Evolutionary conservation across 495 filamentous ascomycete genomes (phyloP).

Genomic region (Penicillium turbatum): DNA sequence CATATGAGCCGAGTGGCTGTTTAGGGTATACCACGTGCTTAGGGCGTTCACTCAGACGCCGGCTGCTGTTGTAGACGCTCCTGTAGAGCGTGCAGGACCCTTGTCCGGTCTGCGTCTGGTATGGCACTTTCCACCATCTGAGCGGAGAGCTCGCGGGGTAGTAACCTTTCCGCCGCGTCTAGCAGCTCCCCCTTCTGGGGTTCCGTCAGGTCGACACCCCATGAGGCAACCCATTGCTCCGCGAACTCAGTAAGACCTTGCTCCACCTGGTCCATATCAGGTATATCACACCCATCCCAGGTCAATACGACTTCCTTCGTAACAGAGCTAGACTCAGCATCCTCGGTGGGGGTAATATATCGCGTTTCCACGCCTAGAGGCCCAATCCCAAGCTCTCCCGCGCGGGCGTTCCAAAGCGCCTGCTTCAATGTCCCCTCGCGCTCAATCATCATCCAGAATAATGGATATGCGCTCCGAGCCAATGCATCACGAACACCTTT

Average conservation of each 20-base stretch:
- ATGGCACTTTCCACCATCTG: slow-evolving; percentile 13
- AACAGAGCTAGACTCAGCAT: slow-evolving; percentile 11
- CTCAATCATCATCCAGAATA: slow-evolving; percentile 55
- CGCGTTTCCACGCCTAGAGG: slow-evolving; percentile 57
- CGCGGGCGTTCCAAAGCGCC: slow-evolving; percentile 46
- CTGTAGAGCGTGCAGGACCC: slow-evolving; percentile 21
- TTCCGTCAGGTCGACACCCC: slow-evolving; percentile 21
- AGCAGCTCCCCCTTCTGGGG: slow-evolving; percentile 26
- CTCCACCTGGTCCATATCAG: slow-evolving; percentile 39
- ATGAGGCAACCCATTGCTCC: slow-evolving; percentile 32
- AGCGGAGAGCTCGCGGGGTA: slow-evolving; percentile 23
- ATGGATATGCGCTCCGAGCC: slow-evolving; percentile 58
- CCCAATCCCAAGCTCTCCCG: slow-evolving; percentile 59
- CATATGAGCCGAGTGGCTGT: background rate
- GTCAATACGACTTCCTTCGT: slow-evolving; percentile 46
- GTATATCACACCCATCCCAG: slow-evolving; percentile 53
- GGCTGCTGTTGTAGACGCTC: background rate
- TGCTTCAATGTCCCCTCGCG: slow-evolving; percentile 36
- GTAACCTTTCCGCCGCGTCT: slow-evolving; percentile 30
- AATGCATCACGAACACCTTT: slow-evolving; percentile 63
- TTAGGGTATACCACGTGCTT: background rate
- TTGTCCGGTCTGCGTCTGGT: slow-evolving; percentile 22
- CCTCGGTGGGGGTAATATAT: slow-evolving; percentile 31
- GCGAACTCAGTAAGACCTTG: slow-evolving; percentile 21
- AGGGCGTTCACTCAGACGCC: background rate